Base-by-base conservation (phyloP, 345 rosid species). In the Brassica cretica region DNA sequence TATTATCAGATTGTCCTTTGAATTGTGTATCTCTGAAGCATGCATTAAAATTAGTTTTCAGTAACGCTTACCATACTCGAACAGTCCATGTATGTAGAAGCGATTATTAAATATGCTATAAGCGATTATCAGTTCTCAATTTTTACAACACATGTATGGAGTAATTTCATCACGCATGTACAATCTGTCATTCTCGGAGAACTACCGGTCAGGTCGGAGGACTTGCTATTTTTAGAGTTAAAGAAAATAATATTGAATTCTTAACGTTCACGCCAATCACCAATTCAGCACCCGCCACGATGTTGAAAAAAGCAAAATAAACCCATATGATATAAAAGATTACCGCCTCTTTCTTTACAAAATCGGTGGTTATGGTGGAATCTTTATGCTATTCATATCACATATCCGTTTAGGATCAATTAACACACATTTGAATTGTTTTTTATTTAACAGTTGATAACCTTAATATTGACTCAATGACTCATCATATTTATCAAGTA, bases 161-260 rank as follows among this genome's bases (percentile, higher is more conserved):
- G 56, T 49, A 46, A 49, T 14, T n/a, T 49, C 56, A 49, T 49
- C 18, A 15, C 18, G 18, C 56, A 49, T 49, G 56, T 14, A 49
- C 18, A 49, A n/a, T 0, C 79, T 60, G 63, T 68, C 74, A 41
- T 30, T 68, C 68, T 76, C 51, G 68, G 35, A 60, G 68, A 59
- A 27, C 49, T 76, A 33, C 69, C 63, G 61, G 74, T 68, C 74
- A n/a, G 61, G 53, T 69, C 67, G 46, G 67, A 69, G 53, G 64
- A 61, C 55, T 76, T 76, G 14, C 69, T 68, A 69, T 21, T 68
- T 61, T 46, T 8, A 14, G 64, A 49, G 55, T 27, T 14, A 62
- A 30, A 69, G 6, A 49, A 51, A 44, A 14, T 9, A 49, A 76
- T n/a, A 46, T 6, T 68, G 39, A 61, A 21, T 14, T 29, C 67